phyloP scores from a whole-genome alignment of 2,329 filamentous ascomycete species.

The Cephalotrichum gorgonifer region DNA sequence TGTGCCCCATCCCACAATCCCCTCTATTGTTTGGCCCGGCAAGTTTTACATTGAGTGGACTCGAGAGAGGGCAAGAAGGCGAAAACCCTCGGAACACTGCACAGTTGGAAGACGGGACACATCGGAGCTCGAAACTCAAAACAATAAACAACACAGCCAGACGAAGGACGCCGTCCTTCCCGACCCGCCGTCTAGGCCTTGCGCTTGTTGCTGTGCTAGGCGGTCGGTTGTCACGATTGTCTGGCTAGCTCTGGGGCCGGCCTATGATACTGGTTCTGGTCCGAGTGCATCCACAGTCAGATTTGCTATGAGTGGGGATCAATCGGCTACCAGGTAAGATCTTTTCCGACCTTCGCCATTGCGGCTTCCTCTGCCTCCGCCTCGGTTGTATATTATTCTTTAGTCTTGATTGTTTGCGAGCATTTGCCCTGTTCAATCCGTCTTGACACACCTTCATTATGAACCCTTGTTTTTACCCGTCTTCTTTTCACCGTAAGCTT shows the following conservation, averaged over 20 bases:
- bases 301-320: conserved; percentile 6
- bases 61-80: not conserved
- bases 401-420: too few species aligned
- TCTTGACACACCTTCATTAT: not conserved
- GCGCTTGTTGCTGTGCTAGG: not conserved
- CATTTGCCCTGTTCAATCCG: not conserved
- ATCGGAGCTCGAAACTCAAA: too few species aligned
- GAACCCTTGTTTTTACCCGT: not conserved
- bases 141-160: not conserved
- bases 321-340: conserved; percentile 3
- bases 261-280: not conserved
- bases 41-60: not conserved
- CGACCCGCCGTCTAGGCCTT: not conserved
- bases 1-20: not conserved
- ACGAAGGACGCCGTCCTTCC: not conserved
- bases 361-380: conserved; percentile 2
- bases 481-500: not conserved
- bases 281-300: not conserved
- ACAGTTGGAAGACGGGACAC: not conserved
- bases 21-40: not conserved
- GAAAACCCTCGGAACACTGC: not conserved
- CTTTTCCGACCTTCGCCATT: not conserved
- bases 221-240: not conserved
- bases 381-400: too few species aligned
- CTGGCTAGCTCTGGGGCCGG: not conserved